A percentile compares a stretch with the other conserved stretches of the same genome.
phyloP scores from a whole-genome alignment of 768 basidiomycete species.

The Chalciporus sphaerocephalus region DNA sequence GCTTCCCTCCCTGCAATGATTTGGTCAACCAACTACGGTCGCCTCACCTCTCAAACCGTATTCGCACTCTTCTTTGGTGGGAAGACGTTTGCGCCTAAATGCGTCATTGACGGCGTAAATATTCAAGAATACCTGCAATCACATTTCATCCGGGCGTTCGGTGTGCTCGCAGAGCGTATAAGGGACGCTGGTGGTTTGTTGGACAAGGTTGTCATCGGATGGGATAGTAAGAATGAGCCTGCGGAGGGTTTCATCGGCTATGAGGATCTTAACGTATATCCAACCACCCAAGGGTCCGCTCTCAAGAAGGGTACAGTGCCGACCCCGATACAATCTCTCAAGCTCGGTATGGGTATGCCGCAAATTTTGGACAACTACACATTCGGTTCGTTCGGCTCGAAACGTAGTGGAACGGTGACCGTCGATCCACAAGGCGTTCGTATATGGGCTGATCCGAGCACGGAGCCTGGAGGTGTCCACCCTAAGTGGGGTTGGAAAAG shows the following conservation, averaged over 20 bases:
- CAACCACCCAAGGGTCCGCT: constrained; percentile 61
- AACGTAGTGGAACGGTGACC: constrained; percentile 64
- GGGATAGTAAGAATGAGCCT: constrained; percentile 97
- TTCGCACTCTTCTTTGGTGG: constrained; percentile 97
- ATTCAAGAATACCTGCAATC: constrained; percentile 85
- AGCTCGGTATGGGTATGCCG: constrained; percentile 82
- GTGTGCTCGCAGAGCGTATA: constrained; percentile 70
- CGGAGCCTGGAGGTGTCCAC: constrained; percentile 50
- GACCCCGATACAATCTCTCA: constrained; percentile 77
- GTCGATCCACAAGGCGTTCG: constrained; percentile 81
- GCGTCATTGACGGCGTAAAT: constrained; percentile 84
- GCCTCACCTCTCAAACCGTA: constrained; percentile 79
- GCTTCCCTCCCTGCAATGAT: constrained; percentile 85
- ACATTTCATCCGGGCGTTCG: constrained; percentile 74
- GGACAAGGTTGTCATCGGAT: constrained; percentile 89
- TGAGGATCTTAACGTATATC: constrained; percentile 61
- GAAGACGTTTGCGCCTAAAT: constrained; percentile 83
- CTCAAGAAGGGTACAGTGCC: constrained; percentile 87
- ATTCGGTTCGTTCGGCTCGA: constrained; percentile 78
- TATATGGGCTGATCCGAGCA: constrained; percentile 67
- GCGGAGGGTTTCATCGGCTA: constrained; percentile 72
- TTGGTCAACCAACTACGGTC: constrained; percentile 95
- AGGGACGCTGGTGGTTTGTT: constrained; percentile 68
- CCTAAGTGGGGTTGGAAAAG: constrained; percentile 83
- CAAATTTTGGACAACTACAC: constrained; percentile 80